Conservation (phyloP, 2,329 filamentous ascomycete genomes). For the Ceratocystis cubensis region DNA sequence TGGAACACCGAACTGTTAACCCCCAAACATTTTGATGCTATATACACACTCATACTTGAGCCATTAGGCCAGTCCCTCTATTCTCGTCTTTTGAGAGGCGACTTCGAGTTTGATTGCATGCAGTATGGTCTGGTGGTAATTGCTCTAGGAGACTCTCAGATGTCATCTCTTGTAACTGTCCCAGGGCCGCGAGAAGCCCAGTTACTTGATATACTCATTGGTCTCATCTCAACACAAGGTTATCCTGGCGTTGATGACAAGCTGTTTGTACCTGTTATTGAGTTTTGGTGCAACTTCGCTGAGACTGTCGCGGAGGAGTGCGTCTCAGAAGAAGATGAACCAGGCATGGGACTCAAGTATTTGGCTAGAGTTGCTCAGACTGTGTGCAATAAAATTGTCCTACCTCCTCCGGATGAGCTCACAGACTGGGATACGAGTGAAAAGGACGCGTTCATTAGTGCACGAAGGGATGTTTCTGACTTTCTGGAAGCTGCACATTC, state of each 20-base stretch:
- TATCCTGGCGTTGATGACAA: slow-evolving; percentile 60
- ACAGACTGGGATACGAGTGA: slow-evolving; percentile 58
- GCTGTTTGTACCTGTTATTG: slow-evolving; percentile 59
- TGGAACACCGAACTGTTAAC: slow-evolving; percentile 53
- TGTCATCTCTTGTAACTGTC: slow-evolving; percentile 45
- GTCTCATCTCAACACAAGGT: slow-evolving; percentile 53
- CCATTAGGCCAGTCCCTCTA: slow-evolving; percentile 47
- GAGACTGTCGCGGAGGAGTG: slow-evolving; percentile 52
- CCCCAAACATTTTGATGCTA: slow-evolving; percentile 41
- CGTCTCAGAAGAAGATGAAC: slow-evolving; percentile 37
- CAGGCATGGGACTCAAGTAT: slow-evolving; percentile 24
- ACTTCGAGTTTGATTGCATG: slow-evolving; percentile 51
- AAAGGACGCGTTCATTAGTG: slow-evolving; percentile 54
- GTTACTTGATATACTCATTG: slow-evolving; percentile 47
- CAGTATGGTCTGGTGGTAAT: slow-evolving; percentile 55
- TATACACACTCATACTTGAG: slow-evolving; percentile 49
- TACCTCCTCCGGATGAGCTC: slow-evolving; percentile 46
- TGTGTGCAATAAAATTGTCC: slow-evolving; percentile 57
- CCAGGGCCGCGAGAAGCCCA: slow-evolving; percentile 38
- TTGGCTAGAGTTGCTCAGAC: slow-evolving; percentile 44
- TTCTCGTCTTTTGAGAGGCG: slow-evolving; percentile 41
- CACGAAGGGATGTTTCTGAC: slow-evolving; percentile 67
- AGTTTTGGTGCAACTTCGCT: slow-evolving; percentile 70
- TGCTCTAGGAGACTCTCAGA: slow-evolving; percentile 54
- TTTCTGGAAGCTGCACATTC: slow-evolving; percentile 60